A percentile compares a stretch with the other conserved stretches of the same genome.
phyloP scores from a whole-genome alignment of 2,329 filamentous ascomycete genomes.

The Alternaria tenuissima region DNA sequence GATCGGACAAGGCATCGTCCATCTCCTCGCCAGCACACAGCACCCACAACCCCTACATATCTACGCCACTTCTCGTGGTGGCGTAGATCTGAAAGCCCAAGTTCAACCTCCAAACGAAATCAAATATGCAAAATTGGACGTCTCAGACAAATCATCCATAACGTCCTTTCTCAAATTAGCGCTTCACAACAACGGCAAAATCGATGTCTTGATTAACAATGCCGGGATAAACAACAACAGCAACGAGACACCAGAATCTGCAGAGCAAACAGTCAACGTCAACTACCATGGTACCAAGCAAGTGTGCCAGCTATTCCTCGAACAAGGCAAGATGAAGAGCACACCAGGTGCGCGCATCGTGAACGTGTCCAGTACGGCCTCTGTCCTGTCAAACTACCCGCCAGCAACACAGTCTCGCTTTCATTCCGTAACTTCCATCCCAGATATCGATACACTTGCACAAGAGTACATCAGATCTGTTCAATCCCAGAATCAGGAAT shows the following conservation, averaged over 20 bases:
- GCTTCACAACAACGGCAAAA: slow-evolving; percentile 7
- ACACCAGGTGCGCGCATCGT: slow-evolving; percentile 25
- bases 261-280: slow-evolving; percentile 17
- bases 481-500: slow-evolving; percentile 1
- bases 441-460: slow-evolving; percentile 15
- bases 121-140: slow-evolving; percentile 26
- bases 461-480: slow-evolving; percentile 8
- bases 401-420: slow-evolving; percentile 1
- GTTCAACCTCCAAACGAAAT: slow-evolving; percentile 16
- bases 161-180: slow-evolving; percentile 17
- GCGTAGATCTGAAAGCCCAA: slow-evolving; percentile 20
- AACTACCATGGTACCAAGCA: slow-evolving; percentile 31
- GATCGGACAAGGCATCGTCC: slow-evolving; percentile 32
- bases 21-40: slow-evolving; percentile 27
- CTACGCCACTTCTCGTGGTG: slow-evolving; percentile 31
- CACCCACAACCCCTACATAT: slow-evolving; percentile 22
- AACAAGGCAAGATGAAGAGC: slow-evolving; percentile 7
- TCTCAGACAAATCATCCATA: slow-evolving; percentile 23
- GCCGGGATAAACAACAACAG: slow-evolving; percentile 31
- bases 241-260: slow-evolving; percentile 16
- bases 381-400: slow-evolving; percentile 19
- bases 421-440: background rate
- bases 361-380: slow-evolving; percentile 24
- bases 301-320: slow-evolving; percentile 25
- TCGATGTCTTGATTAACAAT: slow-evolving; percentile 35